Percentiles rank a stretch among this genome's conserved stretches.
phyloP scores from a whole-genome alignment of 2,329 filamentous ascomycete genomes.

The Mollisia scopiformis region DNA sequence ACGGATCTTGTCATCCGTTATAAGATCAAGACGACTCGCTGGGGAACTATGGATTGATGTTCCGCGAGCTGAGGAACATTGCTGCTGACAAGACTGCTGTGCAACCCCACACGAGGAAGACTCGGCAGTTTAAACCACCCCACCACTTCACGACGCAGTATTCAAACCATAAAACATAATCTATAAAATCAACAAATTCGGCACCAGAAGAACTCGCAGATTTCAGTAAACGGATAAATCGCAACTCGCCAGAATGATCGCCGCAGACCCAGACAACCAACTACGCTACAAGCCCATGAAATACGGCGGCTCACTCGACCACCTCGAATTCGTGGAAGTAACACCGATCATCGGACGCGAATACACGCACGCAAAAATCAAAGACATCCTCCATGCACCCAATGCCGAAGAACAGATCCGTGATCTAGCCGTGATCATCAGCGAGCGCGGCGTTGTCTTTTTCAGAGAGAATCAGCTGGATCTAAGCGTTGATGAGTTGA shows the following conservation, averaged over 20 bases:
- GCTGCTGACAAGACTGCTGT: neutral
- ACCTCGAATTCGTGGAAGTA: constrained; percentile 57
- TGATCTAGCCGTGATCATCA: constrained; percentile 58
- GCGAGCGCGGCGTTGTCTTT: constrained; percentile 56
- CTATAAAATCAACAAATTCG: neutral
- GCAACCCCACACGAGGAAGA: neutral
- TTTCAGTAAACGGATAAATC: neutral
- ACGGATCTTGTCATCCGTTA: neutral
- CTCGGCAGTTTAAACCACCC: constrained; percentile 2
- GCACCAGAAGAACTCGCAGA: neutral
- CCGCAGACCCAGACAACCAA: constrained; percentile 11
- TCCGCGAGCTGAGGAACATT: neutral
- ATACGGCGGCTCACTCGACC: constrained; percentile 26
- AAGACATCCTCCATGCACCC: constrained; percentile 62
- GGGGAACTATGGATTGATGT: neutral
- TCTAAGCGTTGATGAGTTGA: constrained; percentile 46
- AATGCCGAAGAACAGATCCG: constrained; percentile 65
- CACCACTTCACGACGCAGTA: neutral
- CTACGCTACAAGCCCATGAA: constrained; percentile 26
- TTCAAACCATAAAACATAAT: neutral
- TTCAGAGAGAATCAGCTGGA: constrained; percentile 50
- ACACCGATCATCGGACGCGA: constrained; percentile 66
- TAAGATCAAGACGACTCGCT: neutral
- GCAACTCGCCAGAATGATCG: constrained; percentile 13
- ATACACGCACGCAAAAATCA: constrained; percentile 59